Base-by-base conservation (phyloP, 345 rosid species). In the Bruguiera parviflora region DNA sequence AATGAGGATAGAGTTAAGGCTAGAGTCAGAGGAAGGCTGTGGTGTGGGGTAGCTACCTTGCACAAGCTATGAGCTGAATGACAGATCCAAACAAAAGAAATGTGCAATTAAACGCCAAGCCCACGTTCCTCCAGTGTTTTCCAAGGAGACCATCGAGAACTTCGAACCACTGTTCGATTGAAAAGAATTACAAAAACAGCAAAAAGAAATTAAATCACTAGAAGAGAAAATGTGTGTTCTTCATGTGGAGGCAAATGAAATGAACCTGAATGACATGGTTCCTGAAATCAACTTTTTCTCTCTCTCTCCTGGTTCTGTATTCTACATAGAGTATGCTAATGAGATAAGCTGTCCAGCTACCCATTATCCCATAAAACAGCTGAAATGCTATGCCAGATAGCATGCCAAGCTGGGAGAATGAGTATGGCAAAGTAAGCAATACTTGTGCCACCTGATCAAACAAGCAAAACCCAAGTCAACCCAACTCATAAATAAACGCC, bases 41-140 rank as follows among this genome's bases (percentile, higher is more conserved):
- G 57, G 39, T 6, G 18, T 43, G 13, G 13, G 15, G 5, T n/a
- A 65, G 52, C 65, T 81, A 88, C 98, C 98, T 93, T 61, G 99
- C 99, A 86, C 99, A 95, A 64, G 99, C 99, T 60, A 95, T 95
- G 87, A 95, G 97, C 60, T 95, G 99, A 83, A 95, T 95, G 68
- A 95, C 99, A 77, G 99, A 95, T 86, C 99, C 99, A 82, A 95
- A 92, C 73, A 95, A 86, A 76, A 95, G 97, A 73, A 95, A 95
- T n/a, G 99, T 95, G 83, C 97, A 95, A 78, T 95, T 92, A 71
- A 95, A 95, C 22, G 96, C 99, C 85, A 95, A 84, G 46, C 99
- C 99, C 80, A 90, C 99, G 77, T 95, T 95, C 83, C 99, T 92
- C 99, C 99, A 95, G 39, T 95, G 86, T 75, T 83, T 95, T 76